These are phyloP conservation scores for Alopecurus myosuroides DNA, from an alignment of 176 grass and related monocot genomes.

Conservation along the genomic window DNA sequence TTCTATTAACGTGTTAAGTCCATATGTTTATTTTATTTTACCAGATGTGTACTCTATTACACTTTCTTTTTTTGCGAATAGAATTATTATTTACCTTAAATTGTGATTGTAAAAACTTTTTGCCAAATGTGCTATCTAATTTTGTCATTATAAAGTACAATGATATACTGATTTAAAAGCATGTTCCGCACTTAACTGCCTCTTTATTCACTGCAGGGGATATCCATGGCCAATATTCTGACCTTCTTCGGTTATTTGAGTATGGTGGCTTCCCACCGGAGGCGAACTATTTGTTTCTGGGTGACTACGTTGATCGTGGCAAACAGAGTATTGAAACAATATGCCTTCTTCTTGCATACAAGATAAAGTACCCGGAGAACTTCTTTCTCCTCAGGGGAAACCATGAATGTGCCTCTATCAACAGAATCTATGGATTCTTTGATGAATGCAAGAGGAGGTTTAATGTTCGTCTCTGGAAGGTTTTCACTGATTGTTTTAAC, in stretches of 20 bases:
- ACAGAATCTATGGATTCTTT: slow-evolving; percentile 74
- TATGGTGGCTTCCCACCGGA: slow-evolving; percentile 68
- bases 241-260: slow-evolving; percentile 73
- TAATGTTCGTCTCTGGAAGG: slow-evolving; percentile 68
- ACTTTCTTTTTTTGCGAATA: background rate
- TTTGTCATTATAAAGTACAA: background rate
- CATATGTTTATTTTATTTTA: background rate
- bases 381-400: slow-evolving; percentile 78
- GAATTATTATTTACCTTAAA: background rate
- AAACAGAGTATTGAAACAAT: slow-evolving; percentile 77
- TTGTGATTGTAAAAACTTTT: background rate
- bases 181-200: background rate
- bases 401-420: slow-evolving; percentile 79
- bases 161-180: background rate
- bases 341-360: slow-evolving; percentile 69
- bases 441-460: slow-evolving; percentile 75
- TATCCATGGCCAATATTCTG: slow-evolving; percentile 69
- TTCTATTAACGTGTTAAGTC: background rate
- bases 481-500: slow-evolving; percentile 77
- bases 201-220: slow-evolving; percentile 41
- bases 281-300: slow-evolving; percentile 64
- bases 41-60: background rate
- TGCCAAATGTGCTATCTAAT: background rate
- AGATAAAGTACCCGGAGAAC: slow-evolving; percentile 65
- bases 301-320: slow-evolving; percentile 70